These are phyloP conservation scores for Fusarium camptoceras DNA, from an alignment of 2,329 filamentous ascomycete species.

Conservation along the genomic window DNA sequence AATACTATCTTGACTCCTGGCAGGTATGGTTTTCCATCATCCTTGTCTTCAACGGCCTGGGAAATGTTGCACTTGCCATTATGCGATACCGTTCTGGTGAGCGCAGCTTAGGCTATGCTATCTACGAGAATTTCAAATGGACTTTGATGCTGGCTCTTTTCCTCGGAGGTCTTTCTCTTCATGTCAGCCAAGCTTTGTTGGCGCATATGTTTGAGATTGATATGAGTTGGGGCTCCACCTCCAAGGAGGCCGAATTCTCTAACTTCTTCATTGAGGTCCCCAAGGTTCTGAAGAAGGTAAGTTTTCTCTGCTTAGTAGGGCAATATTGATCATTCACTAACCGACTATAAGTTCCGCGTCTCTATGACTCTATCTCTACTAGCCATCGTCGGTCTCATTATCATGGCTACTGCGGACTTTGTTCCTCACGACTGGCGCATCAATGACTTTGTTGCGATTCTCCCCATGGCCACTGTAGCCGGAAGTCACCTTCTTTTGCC, in stretches of 20 bases:
- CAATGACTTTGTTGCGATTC: conserved; percentile 78
- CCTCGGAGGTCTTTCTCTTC: conserved; percentile 82
- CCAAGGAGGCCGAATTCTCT: conserved; percentile 83
- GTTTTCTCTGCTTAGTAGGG: conserved; percentile 56
- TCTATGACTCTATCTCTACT: conserved; percentile 71
- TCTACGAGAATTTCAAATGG: conserved; percentile 79
- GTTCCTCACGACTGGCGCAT: conserved; percentile 75
- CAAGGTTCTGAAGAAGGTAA: conserved; percentile 80
- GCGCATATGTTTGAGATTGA: conserved; percentile 87
- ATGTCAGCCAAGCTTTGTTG: conserved; percentile 82
- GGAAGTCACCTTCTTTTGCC: conserved; percentile 77
- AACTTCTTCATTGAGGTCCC: conserved; percentile 89
- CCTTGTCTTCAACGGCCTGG: conserved; percentile 80
- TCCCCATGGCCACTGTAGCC: conserved; percentile 79
- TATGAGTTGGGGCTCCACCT: conserved; percentile 87
- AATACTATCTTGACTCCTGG: conserved; percentile 84
- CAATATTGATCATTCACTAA: conserved; percentile 41
- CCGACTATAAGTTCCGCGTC: conserved; percentile 71
- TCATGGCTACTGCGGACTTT: conserved; percentile 72
- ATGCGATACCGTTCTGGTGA: conserved; percentile 80
- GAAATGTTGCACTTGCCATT: conserved; percentile 76
- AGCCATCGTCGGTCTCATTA: conserved; percentile 71
- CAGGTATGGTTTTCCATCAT: conserved; percentile 84
- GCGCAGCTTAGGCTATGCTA: conserved; percentile 65
- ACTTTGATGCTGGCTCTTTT: conserved; percentile 81